Evolutionary conservation across 257 asterid species (phyloP).

Genomic region (Verbascum thapsus): DNA sequence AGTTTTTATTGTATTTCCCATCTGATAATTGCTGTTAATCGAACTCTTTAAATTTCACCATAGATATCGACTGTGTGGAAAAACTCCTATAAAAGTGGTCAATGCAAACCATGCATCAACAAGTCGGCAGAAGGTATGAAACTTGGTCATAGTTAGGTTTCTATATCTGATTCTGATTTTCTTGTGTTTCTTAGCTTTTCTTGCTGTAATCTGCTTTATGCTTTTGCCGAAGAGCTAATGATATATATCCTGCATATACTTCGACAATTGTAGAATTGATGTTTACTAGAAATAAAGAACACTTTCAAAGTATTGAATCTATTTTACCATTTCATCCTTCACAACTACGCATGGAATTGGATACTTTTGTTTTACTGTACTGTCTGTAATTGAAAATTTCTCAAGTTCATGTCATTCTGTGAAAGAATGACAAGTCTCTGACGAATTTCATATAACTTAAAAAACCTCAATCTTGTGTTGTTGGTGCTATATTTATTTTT

Average conservation of each 20-base stretch:
- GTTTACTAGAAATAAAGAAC: neutral
- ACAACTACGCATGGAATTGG: neutral
- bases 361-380: neutral
- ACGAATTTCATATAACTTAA: neutral
- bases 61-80: slow-evolving; percentile 95
- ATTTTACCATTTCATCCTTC: neutral
- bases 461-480: too few species aligned
- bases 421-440: neutral
- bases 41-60: slow-evolving; percentile 25
- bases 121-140: slow-evolving; percentile 67
- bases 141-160: slow-evolving; percentile 26
- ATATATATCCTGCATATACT: slow-evolving; percentile 1
- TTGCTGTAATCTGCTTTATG: slow-evolving; percentile 15
- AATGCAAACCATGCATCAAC: slow-evolving; percentile 90
- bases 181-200: slow-evolving; percentile 17
- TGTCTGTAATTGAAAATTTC: neutral
- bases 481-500: too few species aligned
- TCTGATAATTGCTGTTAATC: slow-evolving; percentile 32
- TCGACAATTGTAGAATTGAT: slow-evolving; percentile 11
- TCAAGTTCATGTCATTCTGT: slow-evolving; percentile 3
- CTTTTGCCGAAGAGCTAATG: slow-evolving; percentile 10
- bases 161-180: neutral
- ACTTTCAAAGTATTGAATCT: slow-evolving; percentile 15
- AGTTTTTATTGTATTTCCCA: slow-evolving; percentile 19
- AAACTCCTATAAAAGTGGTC: slow-evolving; percentile 80